phyloP scores from a whole-genome alignment of 129 eudicot genomes.

The Tanacetum coccineum region DNA sequence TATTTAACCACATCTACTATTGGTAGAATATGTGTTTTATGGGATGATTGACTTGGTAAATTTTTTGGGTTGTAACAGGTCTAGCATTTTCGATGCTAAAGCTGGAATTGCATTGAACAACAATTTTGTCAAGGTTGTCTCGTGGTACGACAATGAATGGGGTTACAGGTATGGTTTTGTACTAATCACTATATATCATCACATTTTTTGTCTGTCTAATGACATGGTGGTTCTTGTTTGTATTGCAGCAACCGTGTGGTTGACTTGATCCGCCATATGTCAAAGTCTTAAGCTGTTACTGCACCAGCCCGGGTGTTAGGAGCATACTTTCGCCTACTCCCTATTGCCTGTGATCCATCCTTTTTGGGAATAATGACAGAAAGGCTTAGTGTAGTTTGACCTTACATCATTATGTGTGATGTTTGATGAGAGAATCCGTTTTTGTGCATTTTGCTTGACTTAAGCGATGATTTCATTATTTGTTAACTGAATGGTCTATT shows the following conservation, averaged over 20 bases:
- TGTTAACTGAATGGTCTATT: neutral
- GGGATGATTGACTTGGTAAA: no score
- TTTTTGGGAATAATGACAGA: neutral
- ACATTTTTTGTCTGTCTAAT: neutral
- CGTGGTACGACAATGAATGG: no score
- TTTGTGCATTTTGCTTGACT: neutral
- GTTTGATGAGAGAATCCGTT: slow-evolving; percentile 7
- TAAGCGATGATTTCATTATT: neutral
- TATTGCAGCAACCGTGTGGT: slow-evolving; percentile 64
- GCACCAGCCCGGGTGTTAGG: neutral
- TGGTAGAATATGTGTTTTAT: no score
- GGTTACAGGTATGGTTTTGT: no score
- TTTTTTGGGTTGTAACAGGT: no score
- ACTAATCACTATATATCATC: neutral
- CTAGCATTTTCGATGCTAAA: no score
- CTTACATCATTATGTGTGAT: slow-evolving; percentile 10
- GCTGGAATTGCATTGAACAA: no score
- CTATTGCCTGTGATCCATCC: neutral
- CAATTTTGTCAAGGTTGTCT: no score
- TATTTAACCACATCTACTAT: no score
- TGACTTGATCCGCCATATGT: slow-evolving; percentile 70
- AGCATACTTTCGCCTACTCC: slow-evolving; percentile 20
- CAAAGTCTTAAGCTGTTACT: slow-evolving; percentile 20
- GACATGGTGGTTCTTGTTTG: slow-evolving; percentile 5
- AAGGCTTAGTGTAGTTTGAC: neutral